Conservation (phyloP, 208 protist genomes). For the Crithidia mellificae region DNA sequence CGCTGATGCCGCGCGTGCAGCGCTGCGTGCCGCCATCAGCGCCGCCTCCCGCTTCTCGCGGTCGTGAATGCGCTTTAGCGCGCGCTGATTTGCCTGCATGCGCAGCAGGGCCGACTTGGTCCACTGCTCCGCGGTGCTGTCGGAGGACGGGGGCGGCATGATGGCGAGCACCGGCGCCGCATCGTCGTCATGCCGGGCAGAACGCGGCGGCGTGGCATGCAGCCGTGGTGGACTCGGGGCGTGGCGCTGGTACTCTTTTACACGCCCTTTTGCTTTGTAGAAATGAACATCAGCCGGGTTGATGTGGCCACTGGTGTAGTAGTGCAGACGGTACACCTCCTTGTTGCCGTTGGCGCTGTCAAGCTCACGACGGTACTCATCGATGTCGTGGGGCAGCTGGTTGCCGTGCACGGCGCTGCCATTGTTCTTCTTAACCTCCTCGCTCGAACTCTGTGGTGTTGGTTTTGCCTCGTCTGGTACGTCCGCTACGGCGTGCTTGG, state of each 20-base stretch:
- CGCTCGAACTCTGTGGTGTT: not conserved
- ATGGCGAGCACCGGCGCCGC: not conserved
- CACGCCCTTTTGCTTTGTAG: conserved; percentile 13
- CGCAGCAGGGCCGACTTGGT: conserved; percentile 26
- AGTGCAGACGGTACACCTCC: conserved; percentile 13
- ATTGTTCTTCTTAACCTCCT: not conserved
- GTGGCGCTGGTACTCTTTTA: conserved; percentile 25
- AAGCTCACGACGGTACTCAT: conserved; percentile 33
- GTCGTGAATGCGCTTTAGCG: conserved; percentile 21
- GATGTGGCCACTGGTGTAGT: conserved; percentile 27
- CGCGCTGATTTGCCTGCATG: conserved; percentile 25
- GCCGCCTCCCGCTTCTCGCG: conserved; percentile 15
- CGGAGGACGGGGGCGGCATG: not conserved
- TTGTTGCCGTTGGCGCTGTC: conserved; percentile 20
- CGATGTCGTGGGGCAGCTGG: not conserved
- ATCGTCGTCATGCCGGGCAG: not conserved
- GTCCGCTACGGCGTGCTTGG: not conserved
- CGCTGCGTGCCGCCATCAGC: not conserved
- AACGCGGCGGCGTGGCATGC: not conserved
- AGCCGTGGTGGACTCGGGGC: conserved; percentile 11
- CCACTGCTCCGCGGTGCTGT: conserved; percentile 21
- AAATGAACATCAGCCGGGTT: conserved; percentile 30
- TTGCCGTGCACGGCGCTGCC: not conserved
- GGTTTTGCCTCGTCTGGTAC: not conserved
- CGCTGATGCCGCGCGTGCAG: not conserved